Conservation (phyloP, 805 yeast species). For the Candida sithepensis region DNA sequence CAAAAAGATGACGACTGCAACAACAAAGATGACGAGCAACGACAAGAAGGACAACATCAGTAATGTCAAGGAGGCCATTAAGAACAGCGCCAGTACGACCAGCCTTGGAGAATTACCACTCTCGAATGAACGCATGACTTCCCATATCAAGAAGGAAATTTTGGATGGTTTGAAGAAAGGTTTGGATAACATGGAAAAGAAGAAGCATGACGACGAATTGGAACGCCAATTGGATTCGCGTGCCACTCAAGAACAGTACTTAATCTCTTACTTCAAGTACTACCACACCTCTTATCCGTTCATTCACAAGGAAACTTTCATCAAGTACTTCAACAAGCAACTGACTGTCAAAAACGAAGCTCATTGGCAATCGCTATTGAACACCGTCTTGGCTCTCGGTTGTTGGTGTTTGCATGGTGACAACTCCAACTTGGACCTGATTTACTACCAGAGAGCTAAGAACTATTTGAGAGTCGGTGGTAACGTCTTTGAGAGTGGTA, state of each 20-base stretch:
- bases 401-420: conserved; percentile 65
- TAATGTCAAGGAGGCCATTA: neutral
- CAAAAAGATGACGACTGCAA: neutral
- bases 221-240: conserved; percentile 18
- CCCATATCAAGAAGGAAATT: conserved; percentile 17
- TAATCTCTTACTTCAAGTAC: conserved; percentile 49
- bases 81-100: neutral
- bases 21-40: neutral
- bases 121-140: conserved; percentile 11
- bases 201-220: conserved; percentile 12
- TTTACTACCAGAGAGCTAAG: conserved; percentile 54
- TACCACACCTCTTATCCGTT: conserved; percentile 65
- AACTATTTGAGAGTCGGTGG: conserved; percentile 34
- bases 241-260: conserved; percentile 23
- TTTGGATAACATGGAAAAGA: conserved; percentile 16
- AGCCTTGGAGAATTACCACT: neutral
- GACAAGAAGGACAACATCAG: neutral
- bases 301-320: conserved; percentile 50
- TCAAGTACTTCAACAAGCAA: conserved; percentile 42
- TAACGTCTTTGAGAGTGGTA: conserved; percentile 57
- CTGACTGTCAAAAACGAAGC: conserved; percentile 39
- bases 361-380: conserved; percentile 51
- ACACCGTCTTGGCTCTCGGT: conserved; percentile 63
- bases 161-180: conserved; percentile 20
- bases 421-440: conserved; percentile 45